phyloP scores from a whole-genome alignment of 768 basidiomycete genomes.

The Macrolepiota albuminosa region DNA sequence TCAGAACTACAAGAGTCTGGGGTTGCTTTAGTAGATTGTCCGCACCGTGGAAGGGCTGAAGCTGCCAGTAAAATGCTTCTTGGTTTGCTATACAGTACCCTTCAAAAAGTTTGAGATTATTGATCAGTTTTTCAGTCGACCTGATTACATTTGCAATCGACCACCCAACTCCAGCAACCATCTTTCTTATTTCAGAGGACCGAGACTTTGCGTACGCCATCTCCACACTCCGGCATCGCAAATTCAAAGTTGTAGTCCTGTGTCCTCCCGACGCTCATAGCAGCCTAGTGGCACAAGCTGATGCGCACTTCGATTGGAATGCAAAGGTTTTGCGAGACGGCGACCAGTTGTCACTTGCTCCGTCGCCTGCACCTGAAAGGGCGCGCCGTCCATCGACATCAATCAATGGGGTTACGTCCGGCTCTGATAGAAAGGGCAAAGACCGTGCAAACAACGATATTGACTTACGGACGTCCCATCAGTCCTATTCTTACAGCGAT shows the following conservation, averaged over 20 bases:
- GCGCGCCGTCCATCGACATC: not conserved
- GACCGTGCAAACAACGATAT: not conserved
- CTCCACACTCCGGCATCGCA: conserved; percentile 34
- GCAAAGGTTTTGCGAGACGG: conserved; percentile 29
- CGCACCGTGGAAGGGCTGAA: conserved; percentile 30
- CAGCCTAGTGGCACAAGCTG: conserved; percentile 43
- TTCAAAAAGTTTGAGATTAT: not conserved
- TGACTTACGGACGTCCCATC: not conserved
- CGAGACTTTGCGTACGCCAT: conserved; percentile 40
- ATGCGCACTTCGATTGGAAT: conserved; percentile 42
- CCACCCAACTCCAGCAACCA: conserved; percentile 36
- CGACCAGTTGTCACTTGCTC: not conserved
- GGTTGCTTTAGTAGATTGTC: conserved; percentile 36
- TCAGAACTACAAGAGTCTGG: conserved; percentile 46
- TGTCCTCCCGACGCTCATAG: conserved; percentile 31
- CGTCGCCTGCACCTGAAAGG: conserved; percentile 1
- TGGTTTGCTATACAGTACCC: conserved; percentile 23
- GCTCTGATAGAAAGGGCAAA: conserved; percentile 5
- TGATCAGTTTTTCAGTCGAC: conserved; percentile 15
- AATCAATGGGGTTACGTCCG: not conserved
- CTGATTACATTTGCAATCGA: conserved; percentile 34
- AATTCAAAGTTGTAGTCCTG: conserved; percentile 34
- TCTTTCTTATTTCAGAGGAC: conserved; percentile 45
- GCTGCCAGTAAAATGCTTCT: conserved; percentile 50
- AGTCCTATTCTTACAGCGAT: not conserved